Conservation (phyloP, 352 stramenopile genomes). For the Phytophthora fragariaefolia region DNA sequence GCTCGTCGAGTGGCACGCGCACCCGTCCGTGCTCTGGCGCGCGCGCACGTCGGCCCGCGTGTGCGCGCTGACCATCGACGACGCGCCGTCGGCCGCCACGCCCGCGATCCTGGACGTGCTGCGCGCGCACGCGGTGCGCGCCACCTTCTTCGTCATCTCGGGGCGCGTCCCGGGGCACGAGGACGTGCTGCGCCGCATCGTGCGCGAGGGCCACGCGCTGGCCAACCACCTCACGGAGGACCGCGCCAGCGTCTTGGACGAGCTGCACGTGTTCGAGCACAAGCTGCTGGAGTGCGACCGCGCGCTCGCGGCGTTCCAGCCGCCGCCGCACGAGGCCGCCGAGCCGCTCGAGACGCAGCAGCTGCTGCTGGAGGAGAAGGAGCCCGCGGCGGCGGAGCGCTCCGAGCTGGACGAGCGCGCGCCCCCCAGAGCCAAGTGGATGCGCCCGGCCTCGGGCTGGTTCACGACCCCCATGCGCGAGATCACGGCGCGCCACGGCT, state of each 20-base stretch:
- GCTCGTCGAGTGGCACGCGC: slow-evolving; percentile 67
- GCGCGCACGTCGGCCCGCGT: slow-evolving; percentile 55
- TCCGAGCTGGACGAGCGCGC: not conserved
- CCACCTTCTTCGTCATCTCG: slow-evolving; percentile 91
- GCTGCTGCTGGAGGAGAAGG: slow-evolving; percentile 33
- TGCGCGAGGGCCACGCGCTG: slow-evolving; percentile 77
- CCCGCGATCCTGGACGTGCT: slow-evolving; percentile 78
- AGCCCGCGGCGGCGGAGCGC: not conserved
- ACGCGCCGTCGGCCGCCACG: slow-evolving; percentile 71
- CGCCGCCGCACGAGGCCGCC: not conserved
- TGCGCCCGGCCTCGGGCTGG: slow-evolving; percentile 85
- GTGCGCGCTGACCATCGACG: slow-evolving; percentile 84
- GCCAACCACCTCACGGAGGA: slow-evolving; percentile 88
- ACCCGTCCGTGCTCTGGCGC: slow-evolving; percentile 82
- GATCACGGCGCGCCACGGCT: slow-evolving; percentile 75
- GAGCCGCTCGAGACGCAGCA: slow-evolving; percentile 26
- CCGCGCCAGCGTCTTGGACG: slow-evolving; percentile 77
- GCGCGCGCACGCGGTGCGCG: slow-evolving; percentile 61
- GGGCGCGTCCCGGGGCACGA: slow-evolving; percentile 70
- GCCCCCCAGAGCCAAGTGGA: slow-evolving; percentile 52
- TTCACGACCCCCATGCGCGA: slow-evolving; percentile 85
- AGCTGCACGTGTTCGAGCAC: slow-evolving; percentile 82
- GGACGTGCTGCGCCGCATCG: slow-evolving; percentile 73
- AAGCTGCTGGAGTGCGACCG: slow-evolving; percentile 83
- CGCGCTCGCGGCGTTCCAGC: slow-evolving; percentile 61